Evolutionary conservation across 305 asterid genomes (phyloP), one percentile per base, ranked within the genome.

Genomic region (Solanum chacoense): DNA sequence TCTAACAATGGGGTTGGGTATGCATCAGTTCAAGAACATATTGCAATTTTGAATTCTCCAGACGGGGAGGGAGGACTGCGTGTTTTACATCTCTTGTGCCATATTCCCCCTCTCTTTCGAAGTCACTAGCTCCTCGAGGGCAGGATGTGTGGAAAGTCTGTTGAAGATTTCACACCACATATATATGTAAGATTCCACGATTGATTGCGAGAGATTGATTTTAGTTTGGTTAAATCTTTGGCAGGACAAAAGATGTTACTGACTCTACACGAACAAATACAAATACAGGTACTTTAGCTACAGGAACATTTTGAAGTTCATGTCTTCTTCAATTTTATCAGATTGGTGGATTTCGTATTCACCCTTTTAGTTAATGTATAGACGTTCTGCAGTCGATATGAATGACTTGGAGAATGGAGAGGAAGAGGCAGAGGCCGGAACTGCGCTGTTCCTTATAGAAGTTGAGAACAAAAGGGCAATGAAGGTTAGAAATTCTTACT

Each of bases 401-500:
- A 88, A 87, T 36, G 90, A 91, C 71, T 42, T 83, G 83, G 94
- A 90, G 90, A 88, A 89, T 35, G 90, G 85, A 71, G 73, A 10
- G 72, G 71, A 87, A 74, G 89, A 89, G 90, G 91, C 94, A 29
- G 88, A 89, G 80, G 86, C 92, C 16, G 94, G 96, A 87, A 92
- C 94, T 2, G 94, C 94, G 11, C 77, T 86, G 86, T 93, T 88
- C 85, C 94, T 93, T 18, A 77, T 93, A 34, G 90, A 94, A 89
- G 91, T 93, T 65, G 96, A 93, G 92, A 90, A 89, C 69, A 91
- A 40, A 87, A 89, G 96, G 90, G 85, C 93, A 4, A 91, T 91
- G 71, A 91, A 93, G 95, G 95, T 93, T 87, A 36, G 88, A 80
- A 29, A 74, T 67, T 73, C 40, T 79, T 16, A 55, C 80, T 34